phyloP scores from a whole-genome alignment of 169 alveolate genomes.

The Eimeria brunetti region DNA sequence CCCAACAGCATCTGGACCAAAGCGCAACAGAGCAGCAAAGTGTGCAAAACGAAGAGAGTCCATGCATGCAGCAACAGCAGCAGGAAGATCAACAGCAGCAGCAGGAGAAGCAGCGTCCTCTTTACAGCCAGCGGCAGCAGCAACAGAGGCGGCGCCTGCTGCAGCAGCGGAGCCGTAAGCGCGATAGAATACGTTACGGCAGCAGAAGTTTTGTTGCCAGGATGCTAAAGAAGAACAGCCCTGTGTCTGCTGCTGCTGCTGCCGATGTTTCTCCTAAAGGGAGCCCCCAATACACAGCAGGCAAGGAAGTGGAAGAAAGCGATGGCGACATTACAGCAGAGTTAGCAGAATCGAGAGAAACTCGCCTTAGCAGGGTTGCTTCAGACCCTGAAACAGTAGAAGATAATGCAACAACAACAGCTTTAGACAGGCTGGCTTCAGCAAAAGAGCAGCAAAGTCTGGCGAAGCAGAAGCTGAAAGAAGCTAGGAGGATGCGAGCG shows the following conservation, averaged over 20 bases:
- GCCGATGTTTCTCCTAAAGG: not conserved
- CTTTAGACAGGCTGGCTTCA: not conserved
- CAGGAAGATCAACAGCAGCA: not conserved
- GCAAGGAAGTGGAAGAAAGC: not conserved
- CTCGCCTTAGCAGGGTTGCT: not conserved
- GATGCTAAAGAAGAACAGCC: constrained; percentile 1
- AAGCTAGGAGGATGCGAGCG: constrained; percentile 47
- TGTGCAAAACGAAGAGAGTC: not conserved
- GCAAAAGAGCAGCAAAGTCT: not conserved
- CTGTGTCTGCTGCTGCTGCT: not conserved
- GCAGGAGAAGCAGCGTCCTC: not conserved
- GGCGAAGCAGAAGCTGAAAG: constrained; percentile 7
- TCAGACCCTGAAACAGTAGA: not conserved
- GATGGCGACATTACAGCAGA: not conserved
- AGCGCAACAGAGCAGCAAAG: not conserved
- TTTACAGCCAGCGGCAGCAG: constrained; percentile 27
- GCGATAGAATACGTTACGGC: constrained; percentile 9
- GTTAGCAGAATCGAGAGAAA: not conserved
- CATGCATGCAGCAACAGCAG: not conserved
- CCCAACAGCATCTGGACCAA: not conserved
- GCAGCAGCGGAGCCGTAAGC: constrained; percentile 15
- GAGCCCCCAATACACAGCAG: not conserved
- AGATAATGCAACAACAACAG: not conserved
- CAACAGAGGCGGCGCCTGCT: constrained; percentile 18
- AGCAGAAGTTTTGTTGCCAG: not conserved